Evolutionary conservation across 805 yeast genomes (phyloP).

Genomic region (Saturnispora hagleri): DNA sequence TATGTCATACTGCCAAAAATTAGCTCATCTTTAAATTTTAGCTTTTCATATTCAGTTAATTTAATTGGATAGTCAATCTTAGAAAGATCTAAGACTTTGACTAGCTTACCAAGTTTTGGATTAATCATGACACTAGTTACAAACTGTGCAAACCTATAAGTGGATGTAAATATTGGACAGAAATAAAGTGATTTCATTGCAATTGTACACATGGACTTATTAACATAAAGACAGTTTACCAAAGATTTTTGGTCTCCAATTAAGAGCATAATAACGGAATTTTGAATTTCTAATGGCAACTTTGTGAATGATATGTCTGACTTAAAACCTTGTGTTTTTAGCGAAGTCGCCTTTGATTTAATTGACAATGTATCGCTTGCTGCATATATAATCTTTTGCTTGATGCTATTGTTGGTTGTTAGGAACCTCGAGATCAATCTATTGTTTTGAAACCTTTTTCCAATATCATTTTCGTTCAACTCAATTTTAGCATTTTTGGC

Average conservation of each 20-base stretch:
- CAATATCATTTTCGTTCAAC: conserved; percentile 13
- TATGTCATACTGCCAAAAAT: conserved; percentile 12
- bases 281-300: conserved; percentile 38
- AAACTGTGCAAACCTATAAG: conserved; percentile 75
- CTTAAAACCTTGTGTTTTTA: conserved; percentile 1
- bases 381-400: conserved; percentile 28
- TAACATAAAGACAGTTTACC: conserved; percentile 41
- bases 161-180: conserved; percentile 49
- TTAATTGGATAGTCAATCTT: conserved; percentile 33
- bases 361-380: conserved; percentile 36
- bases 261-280: conserved; percentile 28
- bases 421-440: conserved; percentile 30
- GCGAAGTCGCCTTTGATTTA: conserved; percentile 19
- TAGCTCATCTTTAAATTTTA: conserved; percentile 14
- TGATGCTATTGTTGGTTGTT: conserved; percentile 24
- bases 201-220: conserved; percentile 39
- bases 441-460: conserved; percentile 7
- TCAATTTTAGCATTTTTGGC: background rate
- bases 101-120: conserved; percentile 45
- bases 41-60: conserved; percentile 16
- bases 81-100: conserved; percentile 53
- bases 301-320: conserved; percentile 12
- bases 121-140: conserved; percentile 55
- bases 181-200: conserved; percentile 49
- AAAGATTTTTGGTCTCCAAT: conserved; percentile 32